Evolutionary conservation across 2,329 filamentous ascomycete species (phyloP).

Genomic region (Aureobasidium musti): DNA sequence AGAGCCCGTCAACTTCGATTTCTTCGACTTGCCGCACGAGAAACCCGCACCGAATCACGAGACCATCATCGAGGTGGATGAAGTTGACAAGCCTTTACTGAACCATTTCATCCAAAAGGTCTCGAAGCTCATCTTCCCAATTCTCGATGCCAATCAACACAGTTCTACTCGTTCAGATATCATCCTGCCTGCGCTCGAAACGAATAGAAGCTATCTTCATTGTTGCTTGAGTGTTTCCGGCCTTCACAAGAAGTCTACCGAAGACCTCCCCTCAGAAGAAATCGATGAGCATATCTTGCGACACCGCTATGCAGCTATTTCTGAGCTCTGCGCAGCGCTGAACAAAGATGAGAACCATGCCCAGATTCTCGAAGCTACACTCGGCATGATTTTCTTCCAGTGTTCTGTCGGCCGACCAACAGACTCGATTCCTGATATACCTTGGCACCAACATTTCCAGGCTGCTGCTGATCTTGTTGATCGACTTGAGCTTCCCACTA

Average conservation of each 20-base stretch:
- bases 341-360: constrained; percentile 78
- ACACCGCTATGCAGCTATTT: constrained; percentile 85
- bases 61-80: constrained; percentile 78
- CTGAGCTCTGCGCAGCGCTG: constrained; percentile 79
- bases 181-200: constrained; percentile 83
- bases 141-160: constrained; percentile 86
- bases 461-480: constrained; percentile 82
- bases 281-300: constrained; percentile 90
- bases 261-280: constrained; percentile 66
- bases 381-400: constrained; percentile 96
- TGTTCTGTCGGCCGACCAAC: constrained; percentile 85
- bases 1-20: constrained; percentile 66
- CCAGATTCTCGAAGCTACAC: constrained; percentile 85
- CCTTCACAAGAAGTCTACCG: constrained; percentile 83
- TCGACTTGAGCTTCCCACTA: constrained; percentile 75
- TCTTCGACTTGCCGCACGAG: constrained; percentile 78
- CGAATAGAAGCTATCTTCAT: constrained; percentile 91
- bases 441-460: constrained; percentile 97
- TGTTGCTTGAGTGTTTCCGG: constrained; percentile 93
- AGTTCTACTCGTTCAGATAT: constrained; percentile 78
- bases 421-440: constrained; percentile 83
- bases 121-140: constrained; percentile 84
- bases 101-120: constrained; percentile 91
- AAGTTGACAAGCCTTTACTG: constrained; percentile 80
- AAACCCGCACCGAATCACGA: constrained; percentile 64